Base-by-base conservation (phyloP, 805 yeast species). In the Ogataea kodamae region DNA sequence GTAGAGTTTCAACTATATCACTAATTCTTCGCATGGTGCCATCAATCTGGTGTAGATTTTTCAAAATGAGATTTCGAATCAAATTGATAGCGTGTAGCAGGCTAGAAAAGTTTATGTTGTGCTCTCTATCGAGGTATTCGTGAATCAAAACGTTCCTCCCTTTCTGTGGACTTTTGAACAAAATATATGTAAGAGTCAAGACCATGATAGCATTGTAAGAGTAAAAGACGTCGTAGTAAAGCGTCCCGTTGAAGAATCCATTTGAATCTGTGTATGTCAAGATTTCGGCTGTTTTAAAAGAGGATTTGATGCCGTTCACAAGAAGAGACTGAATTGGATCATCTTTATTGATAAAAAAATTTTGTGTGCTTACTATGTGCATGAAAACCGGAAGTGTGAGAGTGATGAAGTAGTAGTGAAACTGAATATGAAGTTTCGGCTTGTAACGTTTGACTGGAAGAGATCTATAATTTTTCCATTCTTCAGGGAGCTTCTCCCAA, bases 191-290 rank as follows among this genome's bases (percentile, higher is more conserved):
- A 28, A 68, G 43, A 3, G 70, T 61, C 16, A 68, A 47, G 0
- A 62, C 62, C 61, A 70, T 57, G 1, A 62, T 59, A 1, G 72
- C 64, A 39, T 62, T 61, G 41, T 70, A 70, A 5, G 65, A 68
- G 45, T 61, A 59, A 45, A 67, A 66, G 22, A 68, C 62, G 40
- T 70, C 76, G 22, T 58, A 55, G 21, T 66, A 64, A n/a, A 67
- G 28, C 1, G 70, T 65, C n/a, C 74, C 74, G 45, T 62, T 64
- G 45, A 65, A 56, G 32, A 64, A 54, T 4, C 66, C 69, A 32
- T 61, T 59, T 7, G 55, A 46, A 20, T 57, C 52, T 0, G 65
- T 57, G 25, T 54, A 49, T 2, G 59, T 52, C 21, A 65, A 51
- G 4, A 67, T 43, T 29, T 66, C 64, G 0, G 72, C 62, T 5